These are phyloP conservation scores for Kodamaea sp. DNA, from an alignment of 1,139 yeast species.

Conservation along the genomic window DNA sequence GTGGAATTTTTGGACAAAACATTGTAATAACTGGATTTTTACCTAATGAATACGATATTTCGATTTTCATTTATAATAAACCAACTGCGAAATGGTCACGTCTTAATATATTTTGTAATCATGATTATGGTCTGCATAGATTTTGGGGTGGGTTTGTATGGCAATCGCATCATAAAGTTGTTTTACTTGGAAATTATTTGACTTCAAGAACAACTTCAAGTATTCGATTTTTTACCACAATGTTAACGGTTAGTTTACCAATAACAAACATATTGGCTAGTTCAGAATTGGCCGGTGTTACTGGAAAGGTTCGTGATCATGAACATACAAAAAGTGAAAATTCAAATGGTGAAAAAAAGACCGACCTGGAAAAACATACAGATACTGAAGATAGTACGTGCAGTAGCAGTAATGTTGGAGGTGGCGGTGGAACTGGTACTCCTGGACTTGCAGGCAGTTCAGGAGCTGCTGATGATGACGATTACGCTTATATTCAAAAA, in stretches of 20 bases:
- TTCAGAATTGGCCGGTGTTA: slow-evolving; percentile 37
- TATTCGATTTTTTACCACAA: slow-evolving; percentile 54
- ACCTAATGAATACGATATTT: slow-evolving; percentile 51
- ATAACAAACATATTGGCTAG: slow-evolving; percentile 56
- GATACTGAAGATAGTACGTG: slow-evolving; percentile 16
- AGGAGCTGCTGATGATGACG: slow-evolving; percentile 9
- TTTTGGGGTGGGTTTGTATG: slow-evolving; percentile 69
- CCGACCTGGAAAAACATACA: slow-evolving; percentile 7
- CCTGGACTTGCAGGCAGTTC: not conserved
- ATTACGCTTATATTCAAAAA: slow-evolving; percentile 10
- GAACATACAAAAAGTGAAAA: slow-evolving; percentile 8
- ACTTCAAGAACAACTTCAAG: slow-evolving; percentile 50
- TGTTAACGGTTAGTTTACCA: slow-evolving; percentile 62
- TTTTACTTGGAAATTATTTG: slow-evolving; percentile 49
- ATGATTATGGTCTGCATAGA: slow-evolving; percentile 53
- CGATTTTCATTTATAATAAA: slow-evolving; percentile 55
- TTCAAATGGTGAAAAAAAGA: slow-evolving; percentile 6
- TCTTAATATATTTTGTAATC: slow-evolving; percentile 54
- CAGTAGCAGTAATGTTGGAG: slow-evolving; percentile 11
- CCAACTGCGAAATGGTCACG: slow-evolving; percentile 66
- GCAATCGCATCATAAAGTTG: slow-evolving; percentile 71
- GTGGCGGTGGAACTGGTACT: slow-evolving; percentile 13
- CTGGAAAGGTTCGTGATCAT: slow-evolving; percentile 4
- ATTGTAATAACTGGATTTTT: slow-evolving; percentile 58
- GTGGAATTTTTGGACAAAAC: slow-evolving; percentile 63